Evolutionary conservation across 768 basidiomycete genomes (phyloP), one percentile per base, ranked within the genome.

Genomic region (Hortiboletus campestris): DNA sequence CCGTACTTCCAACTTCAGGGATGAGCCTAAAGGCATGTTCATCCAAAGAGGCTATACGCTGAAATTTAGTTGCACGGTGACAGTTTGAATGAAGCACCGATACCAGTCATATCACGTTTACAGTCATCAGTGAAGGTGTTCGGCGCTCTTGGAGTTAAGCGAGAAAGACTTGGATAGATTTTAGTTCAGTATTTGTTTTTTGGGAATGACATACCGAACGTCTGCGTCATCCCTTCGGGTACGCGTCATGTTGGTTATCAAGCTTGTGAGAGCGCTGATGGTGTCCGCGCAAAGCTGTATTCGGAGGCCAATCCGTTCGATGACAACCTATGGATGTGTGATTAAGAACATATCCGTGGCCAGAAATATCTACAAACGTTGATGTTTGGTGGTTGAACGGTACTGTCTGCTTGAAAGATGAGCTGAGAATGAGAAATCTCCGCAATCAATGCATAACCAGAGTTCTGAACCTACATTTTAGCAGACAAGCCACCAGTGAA

Each of bases 271-370:
- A 1, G 83, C 81, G 8, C 76, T 71, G 51, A 87, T 71, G 1
- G 90, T 89, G 68, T 94, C 91, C 12, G 92, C 91, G 64, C 89
- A 91, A 25, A 91, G 75, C 65, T 88, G 86, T 42, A 91, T 60
- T 39, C 78, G 78, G 6, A 92, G 68, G 17, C 72, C 74, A 35
- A 84, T 72, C 14, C 73, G 77, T 49, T 84, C 76, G 25, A 89
- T 67, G n/a, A 72, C 62, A 22, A 89, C 71, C 91, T 91, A 50
- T 40, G 29, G 14, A 44, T 19, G 38, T 25, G 46, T 32, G 36
- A 45, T 55, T 58, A 49, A 52, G 34, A 42, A 28, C 19, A 34
- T 35, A 52, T 42, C 14, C 25, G 38, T 6, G 19, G 28, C 38
- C 13, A 13, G 29, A 22, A 50, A 35, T n/a, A 53, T 46, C n/a